Evolutionary conservation across 2,329 filamentous ascomycete species (phyloP), one percentile per base, ranked within the genome.

Genomic region (Claviceps humidiphila): DNA sequence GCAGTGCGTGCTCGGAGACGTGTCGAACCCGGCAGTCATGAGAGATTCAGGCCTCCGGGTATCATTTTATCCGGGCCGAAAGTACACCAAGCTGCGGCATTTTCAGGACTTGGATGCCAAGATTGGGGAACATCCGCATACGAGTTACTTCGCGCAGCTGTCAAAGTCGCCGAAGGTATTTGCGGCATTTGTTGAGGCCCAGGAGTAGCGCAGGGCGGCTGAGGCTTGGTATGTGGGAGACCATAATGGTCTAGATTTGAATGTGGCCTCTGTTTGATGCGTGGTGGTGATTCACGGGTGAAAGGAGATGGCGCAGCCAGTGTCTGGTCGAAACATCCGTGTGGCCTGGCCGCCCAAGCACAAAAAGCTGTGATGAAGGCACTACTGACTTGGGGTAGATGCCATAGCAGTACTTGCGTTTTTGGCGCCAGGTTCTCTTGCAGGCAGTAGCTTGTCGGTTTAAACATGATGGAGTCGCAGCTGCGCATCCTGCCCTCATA

Each of bases 81-180:
- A 9, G 37, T 43, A 50, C 9, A 38, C 41, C 22, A 13, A 50
- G 24, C 41, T 54, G 37, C 46, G 47, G 38, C 43, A 50, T 38
- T 22, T 54, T 14, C 40, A 50, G 47, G 53, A 54, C 8, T 26
- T 54, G 50, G 53, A 54, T 39, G 17, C 7, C 11, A 50, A 43
- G 50, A 49, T 54, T 26, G 46, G 40, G 13, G 34, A 53, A n/a
- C 51, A 49, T 11, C 24, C 30, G 34, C 17, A 43, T 3, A 48
- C 11, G 26, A 48, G 37, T 34, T 51, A 55, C 17, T 55, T 51
- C 44, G 54, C 54, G 38, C 54, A 52, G 46, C 22, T 55, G 34
- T 34, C 46, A 13, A 37, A 30, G 24, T 37, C 46, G 47, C 54
- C 54, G 40, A 49, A 51, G 37, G 17, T 55, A 42, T 55, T 55